These are phyloP conservation scores for Oryza punctata DNA, from an alignment of 176 grass and related monocot species.

Conservation along the genomic window DNA sequence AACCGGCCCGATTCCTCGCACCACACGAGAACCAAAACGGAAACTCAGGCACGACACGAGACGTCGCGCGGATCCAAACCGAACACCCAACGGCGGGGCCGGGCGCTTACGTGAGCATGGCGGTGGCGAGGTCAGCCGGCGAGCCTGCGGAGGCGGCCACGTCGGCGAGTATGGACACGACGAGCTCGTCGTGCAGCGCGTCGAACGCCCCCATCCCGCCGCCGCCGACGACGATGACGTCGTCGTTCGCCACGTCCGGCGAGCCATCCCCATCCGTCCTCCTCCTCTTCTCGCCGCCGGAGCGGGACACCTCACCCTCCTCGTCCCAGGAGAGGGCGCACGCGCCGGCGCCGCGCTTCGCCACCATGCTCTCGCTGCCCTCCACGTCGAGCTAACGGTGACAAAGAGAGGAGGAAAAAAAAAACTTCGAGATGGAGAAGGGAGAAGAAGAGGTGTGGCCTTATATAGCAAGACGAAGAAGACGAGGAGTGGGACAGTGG, in stretches of 20 bases:
- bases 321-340: neutral
- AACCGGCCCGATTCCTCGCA: neutral
- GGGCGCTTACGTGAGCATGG: conserved; percentile 37
- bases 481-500: neutral
- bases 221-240: neutral
- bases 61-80: neutral
- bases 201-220: conserved; percentile 27
- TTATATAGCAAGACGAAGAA: neutral
- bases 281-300: neutral
- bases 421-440: neutral
- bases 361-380: conserved; percentile 12
- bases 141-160: conserved; percentile 35
- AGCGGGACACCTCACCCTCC: neutral
- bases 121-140: conserved; percentile 33
- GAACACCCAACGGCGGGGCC: neutral
- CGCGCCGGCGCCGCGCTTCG: conserved; percentile 13
- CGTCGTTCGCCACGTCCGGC: neutral
- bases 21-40: neutral
- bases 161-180: conserved; percentile 45
- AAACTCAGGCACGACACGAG: neutral
- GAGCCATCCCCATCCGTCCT: neutral
- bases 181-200: conserved; percentile 41
- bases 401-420: neutral
- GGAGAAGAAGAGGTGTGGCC: neutral
- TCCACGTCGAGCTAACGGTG: neutral